Conservation (phyloP, 2,329 filamentous ascomycete species). For the Truncatella angustata region DNA sequence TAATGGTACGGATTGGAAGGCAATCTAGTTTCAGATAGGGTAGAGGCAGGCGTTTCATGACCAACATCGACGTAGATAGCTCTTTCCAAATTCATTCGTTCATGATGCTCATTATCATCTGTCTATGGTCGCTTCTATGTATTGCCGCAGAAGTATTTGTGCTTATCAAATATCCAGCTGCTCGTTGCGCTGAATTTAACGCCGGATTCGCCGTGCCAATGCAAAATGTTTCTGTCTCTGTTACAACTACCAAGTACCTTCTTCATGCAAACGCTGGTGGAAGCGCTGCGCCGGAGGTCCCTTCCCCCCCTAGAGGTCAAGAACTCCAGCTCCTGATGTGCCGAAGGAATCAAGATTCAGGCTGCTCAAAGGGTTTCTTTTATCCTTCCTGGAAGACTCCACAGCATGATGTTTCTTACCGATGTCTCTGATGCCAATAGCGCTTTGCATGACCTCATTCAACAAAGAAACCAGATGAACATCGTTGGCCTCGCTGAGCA, state of each 20-base stretch:
- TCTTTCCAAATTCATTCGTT: neutral
- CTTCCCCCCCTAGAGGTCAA: slow-evolving; percentile 4
- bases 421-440: slow-evolving; percentile 68
- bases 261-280: too few species aligned
- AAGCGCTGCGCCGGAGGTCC: too few species aligned
- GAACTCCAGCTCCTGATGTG: neutral
- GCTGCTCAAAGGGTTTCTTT: slow-evolving; percentile 13
- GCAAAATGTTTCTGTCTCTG: slow-evolving; percentile 14
- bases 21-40: too few species aligned
- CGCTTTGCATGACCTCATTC: slow-evolving; percentile 69
- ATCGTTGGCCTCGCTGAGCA: slow-evolving; percentile 78
- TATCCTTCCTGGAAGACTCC: slow-evolving; percentile 38
- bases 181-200: slow-evolving; percentile 16
- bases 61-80: neutral
- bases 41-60: too few species aligned
- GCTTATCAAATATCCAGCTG: neutral
- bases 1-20: too few species aligned
- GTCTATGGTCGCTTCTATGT: neutral
- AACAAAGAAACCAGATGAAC: slow-evolving; percentile 77
- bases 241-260: too few species aligned
- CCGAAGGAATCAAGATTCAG: neutral
- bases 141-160: neutral
- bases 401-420: slow-evolving; percentile 71
- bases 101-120: slow-evolving; percentile 10
- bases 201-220: slow-evolving; percentile 32